Evolutionary conservation across 78 protist species (phyloP), one percentile per base, ranked within the genome.

Genomic region (Guillardia theta): DNA sequence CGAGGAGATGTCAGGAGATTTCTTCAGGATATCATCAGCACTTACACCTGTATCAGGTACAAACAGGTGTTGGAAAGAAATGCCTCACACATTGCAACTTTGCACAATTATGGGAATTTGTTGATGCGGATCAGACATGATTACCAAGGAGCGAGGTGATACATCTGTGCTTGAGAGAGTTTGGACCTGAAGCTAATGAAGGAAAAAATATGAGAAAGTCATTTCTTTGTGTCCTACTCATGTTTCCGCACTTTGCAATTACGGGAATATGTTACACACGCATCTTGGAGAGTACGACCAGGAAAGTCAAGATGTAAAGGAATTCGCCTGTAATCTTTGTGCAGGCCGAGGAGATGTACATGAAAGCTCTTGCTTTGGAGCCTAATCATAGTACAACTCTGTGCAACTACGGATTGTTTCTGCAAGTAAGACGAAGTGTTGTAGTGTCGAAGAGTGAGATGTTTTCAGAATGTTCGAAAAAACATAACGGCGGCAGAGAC

Each of bases 401-500:
- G 18, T 43, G 90, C 90, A 78, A 78, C 48, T 78, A 78, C 90
- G 90, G 90, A 4, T 30, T 78, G 0, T 78, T 78, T 8, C n/a
- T n/a, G n/a, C n/a, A n/a, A n/a, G n/a, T n/a, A n/a, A n/a, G n/a
- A n/a, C n/a, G n/a, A n/a, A n/a, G n/a, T n/a, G n/a, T n/a, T n/a
- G n/a, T n/a, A n/a, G n/a, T n/a, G n/a, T n/a, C n/a, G n/a, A n/a
- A n/a, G n/a, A n/a, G n/a, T n/a, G n/a, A n/a, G n/a, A n/a, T n/a
- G n/a, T n/a, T n/a, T n/a, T n/a, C n/a, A n/a, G n/a, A n/a, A n/a
- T n/a, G n/a, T n/a, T n/a, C n/a, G n/a, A n/a, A n/a, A n/a, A n/a
- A n/a, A n/a, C n/a, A n/a, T n/a, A n/a, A n/a, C n/a, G n/a, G n/a
- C n/a, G n/a, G n/a, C n/a, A n/a, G n/a, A n/a, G n/a, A n/a, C n/a